Conservation (phyloP, 257 asterid genomes). For the Apocynum venetum region DNA sequence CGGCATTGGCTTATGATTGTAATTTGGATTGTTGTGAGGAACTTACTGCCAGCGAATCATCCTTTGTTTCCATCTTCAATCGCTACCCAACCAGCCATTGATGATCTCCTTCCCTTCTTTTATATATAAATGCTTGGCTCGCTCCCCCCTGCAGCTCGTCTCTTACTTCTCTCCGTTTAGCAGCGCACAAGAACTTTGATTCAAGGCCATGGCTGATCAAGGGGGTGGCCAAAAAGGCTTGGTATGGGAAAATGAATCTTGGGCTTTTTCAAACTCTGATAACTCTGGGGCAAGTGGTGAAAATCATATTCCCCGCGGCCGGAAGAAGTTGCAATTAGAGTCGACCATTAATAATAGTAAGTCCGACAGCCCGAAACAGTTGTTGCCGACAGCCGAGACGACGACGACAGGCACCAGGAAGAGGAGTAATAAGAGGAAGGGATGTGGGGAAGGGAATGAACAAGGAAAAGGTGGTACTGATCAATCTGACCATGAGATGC, state of each 20-base stretch:
- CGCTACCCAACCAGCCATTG: background rate
- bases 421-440: conserved; percentile 13
- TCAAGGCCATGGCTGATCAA: conserved; percentile 29
- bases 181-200: too few relatives aligned
- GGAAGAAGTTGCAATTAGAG: conserved; percentile 4
- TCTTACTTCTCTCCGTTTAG: too few relatives aligned
- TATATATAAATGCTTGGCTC: too few relatives aligned
- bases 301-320: conserved; percentile 5
- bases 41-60: conserved; percentile 21
- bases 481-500: conserved; percentile 60
- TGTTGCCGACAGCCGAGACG: too few relatives aligned
- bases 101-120: background rate
- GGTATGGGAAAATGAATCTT: conserved; percentile 36
- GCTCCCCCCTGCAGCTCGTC: too few relatives aligned
- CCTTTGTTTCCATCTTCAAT: conserved; percentile 12
- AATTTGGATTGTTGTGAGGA: conserved; percentile 34
- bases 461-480: conserved; percentile 18
- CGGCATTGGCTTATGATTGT: conserved; percentile 56
- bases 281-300: conserved; percentile 12
- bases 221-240: conserved; percentile 23
- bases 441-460: too few relatives aligned
- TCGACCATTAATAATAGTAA: too few relatives aligned
- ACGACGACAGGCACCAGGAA: background rate
- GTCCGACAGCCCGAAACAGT: conserved; percentile 11
- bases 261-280: conserved; percentile 32